Conservation (phyloP, 306 rosid species). For the Medicago ruthenica region DNA sequence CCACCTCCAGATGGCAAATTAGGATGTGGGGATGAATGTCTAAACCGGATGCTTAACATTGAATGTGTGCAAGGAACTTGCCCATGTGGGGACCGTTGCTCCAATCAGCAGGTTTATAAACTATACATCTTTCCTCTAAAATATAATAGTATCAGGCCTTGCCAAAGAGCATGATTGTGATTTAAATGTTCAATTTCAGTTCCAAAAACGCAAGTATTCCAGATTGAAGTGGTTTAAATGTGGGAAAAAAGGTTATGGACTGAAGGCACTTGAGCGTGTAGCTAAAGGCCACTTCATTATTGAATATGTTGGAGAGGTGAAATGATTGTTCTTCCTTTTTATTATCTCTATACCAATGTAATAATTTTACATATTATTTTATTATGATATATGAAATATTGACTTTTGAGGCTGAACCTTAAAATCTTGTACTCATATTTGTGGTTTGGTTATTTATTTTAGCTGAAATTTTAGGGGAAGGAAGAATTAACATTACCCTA, state of each 20-base stretch:
- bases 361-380: slow-evolving; percentile 15
- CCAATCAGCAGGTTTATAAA: slow-evolving; percentile 91
- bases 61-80: slow-evolving; percentile 93
- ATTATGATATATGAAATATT: slow-evolving; percentile 20
- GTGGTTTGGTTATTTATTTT: slow-evolving; percentile 34
- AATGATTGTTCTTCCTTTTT: slow-evolving; percentile 25
- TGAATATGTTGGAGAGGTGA: slow-evolving; percentile 99
- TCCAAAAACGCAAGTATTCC: slow-evolving; percentile 90
- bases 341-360: slow-evolving; percentile 9
- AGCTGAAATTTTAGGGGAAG: neutral
- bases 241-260: slow-evolving; percentile 97
- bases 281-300: slow-evolving; percentile 81
- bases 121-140: slow-evolving; percentile 35
- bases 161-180: slow-evolving; percentile 43
- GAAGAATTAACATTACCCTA: no score
- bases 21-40: slow-evolving; percentile 97
- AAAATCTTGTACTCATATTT: slow-evolving; percentile 33
- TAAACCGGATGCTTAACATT: slow-evolving; percentile 90
- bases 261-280: slow-evolving; percentile 69
- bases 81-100: slow-evolving; percentile 88
- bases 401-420: slow-evolving; percentile 30
- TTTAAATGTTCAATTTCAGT: slow-evolving; percentile 63
- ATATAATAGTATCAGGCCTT: slow-evolving; percentile 22
- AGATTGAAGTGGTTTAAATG: slow-evolving; percentile 75
- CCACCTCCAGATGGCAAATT: slow-evolving; percentile 57